Base-by-base conservation (phyloP, 768 basidiomycete species). In the Leucosporidium creatinivorum region DNA sequence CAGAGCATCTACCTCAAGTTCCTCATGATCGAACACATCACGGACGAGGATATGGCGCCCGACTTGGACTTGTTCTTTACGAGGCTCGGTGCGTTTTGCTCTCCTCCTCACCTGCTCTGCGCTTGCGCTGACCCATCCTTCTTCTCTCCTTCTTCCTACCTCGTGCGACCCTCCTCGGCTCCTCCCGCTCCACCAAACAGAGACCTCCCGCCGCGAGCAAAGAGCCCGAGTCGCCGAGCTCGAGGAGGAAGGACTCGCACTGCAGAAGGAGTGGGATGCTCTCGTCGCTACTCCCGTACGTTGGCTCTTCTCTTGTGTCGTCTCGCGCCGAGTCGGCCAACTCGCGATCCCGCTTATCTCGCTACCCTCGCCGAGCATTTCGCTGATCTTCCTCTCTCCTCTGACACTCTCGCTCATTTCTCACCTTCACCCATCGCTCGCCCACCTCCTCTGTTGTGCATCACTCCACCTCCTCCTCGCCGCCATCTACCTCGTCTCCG, bases 21-120 rank as follows among this genome's bases (percentile, higher is more conserved):
- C 75, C 89, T 93, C 69, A 85, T 86, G 52, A 85, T 88, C 72
- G 82, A 82, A 9, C 82, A 85, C 65, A 86, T 65, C 33, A 59
- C 62, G 6, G 58, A 47, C 0, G 67, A 92, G 55, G 88, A 91
- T 63, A 84, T 51, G 30, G 39, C 52, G 55, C 52, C 58, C 3
- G 51, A 72, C 54, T 48, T 66, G 54, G 68, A 66, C 15, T n/a
- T 50, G 17, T 61, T 75, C 7, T 54, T 31, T 31, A 25, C 17
- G 4, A 39, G 33, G 25, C 48, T 69, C 30, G 65, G 70, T 72
- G 47, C 52, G 67, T 67, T 17, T 2, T n/a, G 6, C 1, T 12
- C 5, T 18, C 1, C 2, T 2, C 31, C 3, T 8, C 23, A 9
- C n/a, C 23, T 25, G 4, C 23, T 51, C 39, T 23, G n/a, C 10